These are phyloP conservation scores for Chrysanthemum makinoi DNA, from an alignment of 129 eudicot species.

Conservation along the genomic window DNA sequence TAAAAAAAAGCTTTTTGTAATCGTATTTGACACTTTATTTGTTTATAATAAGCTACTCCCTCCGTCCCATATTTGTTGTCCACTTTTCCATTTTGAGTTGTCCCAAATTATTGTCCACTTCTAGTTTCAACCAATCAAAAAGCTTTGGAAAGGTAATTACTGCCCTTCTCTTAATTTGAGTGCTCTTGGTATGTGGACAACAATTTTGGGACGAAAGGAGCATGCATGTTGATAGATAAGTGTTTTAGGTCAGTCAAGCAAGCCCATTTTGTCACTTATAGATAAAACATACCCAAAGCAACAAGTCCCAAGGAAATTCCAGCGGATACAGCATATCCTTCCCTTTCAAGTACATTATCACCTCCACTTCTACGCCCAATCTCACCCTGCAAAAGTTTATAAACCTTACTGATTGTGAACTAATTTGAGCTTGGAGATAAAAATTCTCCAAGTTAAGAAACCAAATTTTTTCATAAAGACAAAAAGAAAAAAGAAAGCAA, in stretches of 20 bases:
- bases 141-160: no score
- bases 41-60: background rate
- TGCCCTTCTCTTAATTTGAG: no score
- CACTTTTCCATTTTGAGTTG: no score
- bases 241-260: background rate
- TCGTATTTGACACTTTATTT: constrained; percentile 2
- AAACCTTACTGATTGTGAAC: constrained; percentile 5
- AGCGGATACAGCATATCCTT: constrained; percentile 97
- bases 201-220: no score
- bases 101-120: no score
- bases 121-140: no score
- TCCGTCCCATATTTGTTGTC: background rate
- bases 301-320: constrained; percentile 93
- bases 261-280: background rate
- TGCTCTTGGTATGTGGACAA: no score
- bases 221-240: no score
- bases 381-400: constrained; percentile 61
- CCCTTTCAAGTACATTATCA: constrained; percentile 97
- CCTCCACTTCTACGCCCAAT: constrained; percentile 99
- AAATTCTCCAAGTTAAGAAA: constrained; percentile 8
- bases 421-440: background rate
- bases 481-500: background rate
- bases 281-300: constrained; percentile 70
- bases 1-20: background rate
- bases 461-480: background rate